Percentiles rank a stretch among this genome's conserved stretches.
Evolutionary conservation across 345 rosid species (phyloP).

Genomic region (Citrus mangshanensis): DNA sequence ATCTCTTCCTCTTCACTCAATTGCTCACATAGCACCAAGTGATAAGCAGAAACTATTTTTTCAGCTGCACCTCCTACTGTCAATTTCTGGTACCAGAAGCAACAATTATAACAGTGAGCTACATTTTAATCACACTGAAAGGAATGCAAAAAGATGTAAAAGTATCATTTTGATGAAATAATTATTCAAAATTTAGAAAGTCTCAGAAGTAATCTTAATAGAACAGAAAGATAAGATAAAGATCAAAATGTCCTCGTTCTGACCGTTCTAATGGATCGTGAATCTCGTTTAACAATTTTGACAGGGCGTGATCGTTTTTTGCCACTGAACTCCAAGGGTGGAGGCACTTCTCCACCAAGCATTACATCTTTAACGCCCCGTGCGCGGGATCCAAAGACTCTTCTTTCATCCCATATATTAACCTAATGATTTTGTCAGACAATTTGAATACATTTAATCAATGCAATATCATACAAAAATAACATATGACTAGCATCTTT

Average conservation of each 20-base stretch:
- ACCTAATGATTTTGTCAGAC: conserved; percentile 39
- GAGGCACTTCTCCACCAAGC: conserved; percentile 74
- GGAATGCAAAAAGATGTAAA: conserved; percentile 3
- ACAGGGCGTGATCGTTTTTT: conserved; percentile 79
- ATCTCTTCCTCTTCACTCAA: conserved; percentile 80
- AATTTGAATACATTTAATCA: neutral
- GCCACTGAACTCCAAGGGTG: conserved; percentile 68
- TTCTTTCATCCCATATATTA: conserved; percentile 92
- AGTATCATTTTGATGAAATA: neutral
- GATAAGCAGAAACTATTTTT: conserved; percentile 88
- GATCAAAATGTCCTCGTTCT: conserved; percentile 9
- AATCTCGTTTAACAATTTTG: conserved; percentile 74
- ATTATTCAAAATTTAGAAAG: neutral
- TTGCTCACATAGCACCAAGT: conserved; percentile 65
- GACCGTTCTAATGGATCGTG: conserved; percentile 78
- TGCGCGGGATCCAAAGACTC: conserved; percentile 86
- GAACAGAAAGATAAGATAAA: neutral
- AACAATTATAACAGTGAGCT: neutral
- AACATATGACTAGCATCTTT: neutral
- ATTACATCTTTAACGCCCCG: conserved; percentile 62
- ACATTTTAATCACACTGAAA: neutral
- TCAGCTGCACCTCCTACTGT: conserved; percentile 77
- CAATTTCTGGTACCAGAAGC: conserved; percentile 51
- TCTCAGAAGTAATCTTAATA: neutral
- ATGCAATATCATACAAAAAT: neutral